Base-by-base conservation (phyloP, 148 eudicot species). In the Nyssa sinensis region DNA sequence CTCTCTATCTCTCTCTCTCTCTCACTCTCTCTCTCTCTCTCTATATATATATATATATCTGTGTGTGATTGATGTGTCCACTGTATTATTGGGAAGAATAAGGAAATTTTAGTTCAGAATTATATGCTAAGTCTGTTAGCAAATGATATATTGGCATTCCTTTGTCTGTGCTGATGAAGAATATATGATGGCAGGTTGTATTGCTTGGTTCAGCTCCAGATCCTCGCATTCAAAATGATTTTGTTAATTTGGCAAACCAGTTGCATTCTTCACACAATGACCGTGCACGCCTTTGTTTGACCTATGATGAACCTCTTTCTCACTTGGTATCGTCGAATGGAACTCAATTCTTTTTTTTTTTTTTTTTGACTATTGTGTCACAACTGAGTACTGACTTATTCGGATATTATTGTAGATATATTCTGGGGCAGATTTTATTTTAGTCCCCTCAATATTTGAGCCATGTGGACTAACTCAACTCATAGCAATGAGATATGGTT, bases 391-490 rank as follows among this genome's bases (percentile, higher is more conserved):
- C 27, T 73, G 25, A 62, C 57, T 10, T 29, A n/a, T 47, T 74
- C 53, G 32, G 35, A 41, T 60, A 66, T 66, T 29, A 47, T 35
- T 81, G 82, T 75, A 95, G 98, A 95, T 95, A 85, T 95, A 92
- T 78, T 97, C 97, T 23, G 98, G 96, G 53, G 89, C 98, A 24
- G 98, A 95, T 90, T 82, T 95, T 78, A 92, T 95, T 80, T 70
- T 95, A 71, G 98, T 95, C 78, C 98, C 98, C 66, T 95, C 98
- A 70, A 85, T 95, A 66, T 95, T 92, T 78, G 98, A 95, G 81
- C 98, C 98, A 24, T 95, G 98, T 81, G 98, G 98, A 78, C 83
- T 95, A 44, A 95, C 98, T 74, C 98, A 95, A 78, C 97, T 95
- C 72, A 90, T 82, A 55, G 97, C 98, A 67, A 95, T 95, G 98